Evolutionary conservation across 1,284 basidiomycete species (phyloP).

Genomic region (Ceratobasidium papillatum): DNA sequence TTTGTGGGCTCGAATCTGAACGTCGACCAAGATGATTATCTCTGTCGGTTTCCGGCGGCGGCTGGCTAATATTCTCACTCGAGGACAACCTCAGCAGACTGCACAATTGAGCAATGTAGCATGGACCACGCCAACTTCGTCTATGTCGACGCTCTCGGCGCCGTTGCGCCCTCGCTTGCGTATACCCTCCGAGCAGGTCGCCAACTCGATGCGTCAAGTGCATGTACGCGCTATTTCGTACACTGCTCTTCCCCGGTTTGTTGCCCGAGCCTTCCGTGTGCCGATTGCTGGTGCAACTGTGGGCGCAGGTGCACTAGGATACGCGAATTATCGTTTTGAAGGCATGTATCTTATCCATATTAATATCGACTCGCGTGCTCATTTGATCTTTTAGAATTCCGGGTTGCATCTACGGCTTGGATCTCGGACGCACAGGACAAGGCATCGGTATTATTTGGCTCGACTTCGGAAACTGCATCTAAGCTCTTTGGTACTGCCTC

Average conservation of each 20-base stretch:
- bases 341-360: slow-evolving; percentile 60
- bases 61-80: slow-evolving; percentile 28
- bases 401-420: slow-evolving; percentile 71
- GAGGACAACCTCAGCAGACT: slow-evolving; percentile 13
- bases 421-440: slow-evolving; percentile 71
- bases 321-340: slow-evolving; percentile 94
- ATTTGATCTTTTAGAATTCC: slow-evolving; percentile 62
- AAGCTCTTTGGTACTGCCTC: slow-evolving; percentile 29
- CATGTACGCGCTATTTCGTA: slow-evolving; percentile 84
- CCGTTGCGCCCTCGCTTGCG: slow-evolving; percentile 26
- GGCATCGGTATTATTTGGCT: slow-evolving; percentile 69
- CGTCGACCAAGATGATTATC: slow-evolving; percentile 35
- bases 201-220: slow-evolving; percentile 50
- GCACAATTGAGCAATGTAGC: not conserved
- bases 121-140: not conserved
- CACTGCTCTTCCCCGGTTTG: slow-evolving; percentile 80
- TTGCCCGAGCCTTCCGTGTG: slow-evolving; percentile 83
- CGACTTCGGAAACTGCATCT: slow-evolving; percentile 63
- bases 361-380: not conserved
- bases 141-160: slow-evolving; percentile 17
- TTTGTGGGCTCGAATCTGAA: slow-evolving; percentile 1
- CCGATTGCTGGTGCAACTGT: slow-evolving; percentile 86
- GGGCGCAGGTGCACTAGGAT: slow-evolving; percentile 88
- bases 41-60: slow-evolving; percentile 33
- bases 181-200: slow-evolving; percentile 26